A percentile compares a stretch with the other conserved stretches of the same genome.
Evolutionary conservation across 2,329 filamentous ascomycete species (phyloP).

Genomic region (Cladorrhinum sp.): DNA sequence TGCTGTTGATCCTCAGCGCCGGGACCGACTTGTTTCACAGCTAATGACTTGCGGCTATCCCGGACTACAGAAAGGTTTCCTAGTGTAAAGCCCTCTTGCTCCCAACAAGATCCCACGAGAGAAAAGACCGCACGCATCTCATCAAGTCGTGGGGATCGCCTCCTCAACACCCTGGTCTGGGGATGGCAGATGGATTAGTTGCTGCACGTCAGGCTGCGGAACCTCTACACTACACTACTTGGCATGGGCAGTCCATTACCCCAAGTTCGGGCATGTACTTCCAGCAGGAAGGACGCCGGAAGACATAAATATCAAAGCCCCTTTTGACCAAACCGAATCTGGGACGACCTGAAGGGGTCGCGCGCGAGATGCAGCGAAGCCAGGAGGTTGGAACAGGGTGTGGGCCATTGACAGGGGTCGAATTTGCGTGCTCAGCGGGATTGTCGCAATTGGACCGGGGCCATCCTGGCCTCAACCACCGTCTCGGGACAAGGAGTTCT

Average conservation of each 20-base stretch:
- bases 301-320: background rate
- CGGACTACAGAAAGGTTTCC: constrained; percentile 5
- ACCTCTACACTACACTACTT: background rate
- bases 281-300: background rate
- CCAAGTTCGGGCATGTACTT: too few species aligned
- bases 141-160: background rate
- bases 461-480: constrained; percentile 25
- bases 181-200: background rate
- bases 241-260: too few species aligned
- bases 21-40: constrained; percentile 18
- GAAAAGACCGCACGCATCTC: background rate
- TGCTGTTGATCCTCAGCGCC: constrained; percentile 13
- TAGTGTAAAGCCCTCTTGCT: background rate
- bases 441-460: constrained; percentile 26
- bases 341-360: constrained; percentile 11
- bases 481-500: constrained; percentile 23
- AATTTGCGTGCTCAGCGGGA: constrained; percentile 23
- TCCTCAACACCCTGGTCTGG: background rate
- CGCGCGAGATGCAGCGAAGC: constrained; percentile 4
- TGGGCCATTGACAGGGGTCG: constrained; percentile 17
- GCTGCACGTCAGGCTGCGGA: background rate
- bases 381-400: constrained; percentile 12
- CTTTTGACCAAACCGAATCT: constrained; percentile 11
- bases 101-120: background rate
- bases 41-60: constrained; percentile 19